Conservation (phyloP, 129 eudicot genomes). For the Tagetes erecta region DNA sequence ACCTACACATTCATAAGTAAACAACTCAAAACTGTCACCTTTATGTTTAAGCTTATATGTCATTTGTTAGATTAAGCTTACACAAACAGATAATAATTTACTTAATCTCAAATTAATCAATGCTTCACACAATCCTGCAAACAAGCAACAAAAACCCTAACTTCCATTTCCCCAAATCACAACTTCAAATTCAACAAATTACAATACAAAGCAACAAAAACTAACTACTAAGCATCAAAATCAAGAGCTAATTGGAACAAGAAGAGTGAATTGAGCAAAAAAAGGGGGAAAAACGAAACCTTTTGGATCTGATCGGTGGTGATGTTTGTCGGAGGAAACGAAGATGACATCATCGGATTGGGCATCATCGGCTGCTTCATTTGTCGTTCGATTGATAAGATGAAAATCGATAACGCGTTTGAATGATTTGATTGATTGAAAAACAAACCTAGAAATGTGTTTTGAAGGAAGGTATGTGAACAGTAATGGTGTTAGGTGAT, state of each 20-base stretch:
- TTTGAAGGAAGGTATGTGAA: background rate
- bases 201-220: background rate
- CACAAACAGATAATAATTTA: background rate
- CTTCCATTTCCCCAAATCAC: slow-evolving; percentile 2
- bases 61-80: background rate
- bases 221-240: background rate
- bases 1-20: background rate
- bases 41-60: background rate
- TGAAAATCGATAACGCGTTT: background rate
- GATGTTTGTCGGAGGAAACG: slow-evolving; percentile 73
- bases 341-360: slow-evolving; percentile 52
- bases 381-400: background rate
- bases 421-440: background rate
- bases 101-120: background rate
- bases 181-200: slow-evolving; percentile 3
- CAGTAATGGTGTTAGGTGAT: slow-evolving; percentile 24
- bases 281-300: slow-evolving; percentile 37
- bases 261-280: background rate
- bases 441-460: slow-evolving; percentile 10
- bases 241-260: background rate
- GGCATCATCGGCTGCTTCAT: slow-evolving; percentile 76
- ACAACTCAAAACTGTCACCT: background rate
- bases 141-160: slow-evolving; percentile 22
- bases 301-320: slow-evolving; percentile 97
- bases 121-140: background rate